Base-by-base conservation (phyloP, 2,329 filamentous ascomycete genomes). In the Chaetothyriales sp. region DNA sequence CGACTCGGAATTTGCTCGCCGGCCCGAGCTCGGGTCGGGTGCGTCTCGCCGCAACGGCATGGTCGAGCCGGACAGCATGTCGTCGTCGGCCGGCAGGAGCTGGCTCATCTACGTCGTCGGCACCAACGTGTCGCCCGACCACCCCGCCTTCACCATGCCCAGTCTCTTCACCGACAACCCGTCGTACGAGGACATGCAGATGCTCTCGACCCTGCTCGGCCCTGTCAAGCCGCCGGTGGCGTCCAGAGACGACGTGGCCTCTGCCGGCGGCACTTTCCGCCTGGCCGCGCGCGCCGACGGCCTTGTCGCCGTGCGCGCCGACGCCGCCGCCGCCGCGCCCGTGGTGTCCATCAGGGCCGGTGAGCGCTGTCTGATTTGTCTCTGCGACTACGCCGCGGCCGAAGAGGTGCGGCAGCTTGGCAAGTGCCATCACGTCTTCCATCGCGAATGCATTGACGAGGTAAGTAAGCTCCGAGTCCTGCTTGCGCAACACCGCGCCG, bases 71-170 rank as follows among this genome's bases (percentile, higher is more conserved):
- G 74, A 79, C 52, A 63, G 68, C 8, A 66, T 69, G 44, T 68
- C 70, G 52, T 20, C 44, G 13, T 20, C 44, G 2, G 73, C 71
- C 51, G 79, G 78, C 51, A 70, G 81, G 58, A 85, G 80, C 65
- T 85, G 81, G 81, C 76, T 85, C 60, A 84, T 85, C 50, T 85
- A 85, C 62, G 81, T 85, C 7, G 76, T 85, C 49, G 81, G 81
- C 45, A 82, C 81, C 44, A 83, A 81, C 58, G 77, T 84, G 50
- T 81, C 82, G 1, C 81, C 84, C 59, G 82, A 83, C 58, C 81
- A 85, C 62, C 82, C 81, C 19, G 82, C 83, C 19, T 76, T 85
- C 55, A 82, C 81, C 6, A 83, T 82, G 18, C 82, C 81, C 10
- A 83, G 80, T 58, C 70, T 85, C 9, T 85, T 84, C 63, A 85